Evolutionary conservation across 768 basidiomycete species (phyloP).

Genomic region (Boletellus ananiceps): DNA sequence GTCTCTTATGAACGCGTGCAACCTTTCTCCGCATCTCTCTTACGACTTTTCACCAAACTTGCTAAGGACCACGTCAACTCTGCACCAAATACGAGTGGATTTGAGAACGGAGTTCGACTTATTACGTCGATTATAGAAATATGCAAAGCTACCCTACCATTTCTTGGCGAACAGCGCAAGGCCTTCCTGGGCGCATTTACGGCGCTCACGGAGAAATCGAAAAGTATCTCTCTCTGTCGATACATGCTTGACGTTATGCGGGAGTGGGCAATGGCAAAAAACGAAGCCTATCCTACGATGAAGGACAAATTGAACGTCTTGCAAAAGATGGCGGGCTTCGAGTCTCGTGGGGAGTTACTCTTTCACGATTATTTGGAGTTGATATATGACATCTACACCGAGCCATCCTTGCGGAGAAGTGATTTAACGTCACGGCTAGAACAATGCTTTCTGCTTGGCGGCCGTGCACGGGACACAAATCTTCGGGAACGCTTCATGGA

Average conservation of each 20-base stretch:
- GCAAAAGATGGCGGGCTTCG: constrained; percentile 83
- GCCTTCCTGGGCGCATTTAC: constrained; percentile 74
- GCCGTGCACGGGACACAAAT: constrained; percentile 72
- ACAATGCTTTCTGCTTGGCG: constrained; percentile 88
- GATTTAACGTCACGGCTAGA: constrained; percentile 93
- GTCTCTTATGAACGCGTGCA: constrained; percentile 82
- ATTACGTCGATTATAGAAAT: constrained; percentile 83
- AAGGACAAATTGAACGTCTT: constrained; percentile 92
- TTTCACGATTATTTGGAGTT: constrained; percentile 83
- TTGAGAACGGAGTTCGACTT: constrained; percentile 58
- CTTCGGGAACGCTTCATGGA: constrained; percentile 86
- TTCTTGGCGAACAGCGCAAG: constrained; percentile 82
- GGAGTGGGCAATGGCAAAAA: constrained; percentile 85
- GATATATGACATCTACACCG: constrained; percentile 92
- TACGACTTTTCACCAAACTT: constrained; percentile 81
- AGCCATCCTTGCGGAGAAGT: constrained; percentile 78
- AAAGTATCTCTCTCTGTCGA: constrained; percentile 69
- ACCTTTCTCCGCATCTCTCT: constrained; percentile 64
- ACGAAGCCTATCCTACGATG: constrained; percentile 84
- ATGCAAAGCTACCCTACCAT: constrained; percentile 71
- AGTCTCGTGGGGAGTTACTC: constrained; percentile 71
- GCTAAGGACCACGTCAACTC: constrained; percentile 82
- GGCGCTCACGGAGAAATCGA: constrained; percentile 86
- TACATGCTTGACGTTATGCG: constrained; percentile 83
- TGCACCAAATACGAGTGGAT: constrained; percentile 42